Evolutionary conservation across 2,329 filamentous ascomycete genomes (phyloP), one percentile per base, ranked within the genome.

Genomic region (Fusarium citri): DNA sequence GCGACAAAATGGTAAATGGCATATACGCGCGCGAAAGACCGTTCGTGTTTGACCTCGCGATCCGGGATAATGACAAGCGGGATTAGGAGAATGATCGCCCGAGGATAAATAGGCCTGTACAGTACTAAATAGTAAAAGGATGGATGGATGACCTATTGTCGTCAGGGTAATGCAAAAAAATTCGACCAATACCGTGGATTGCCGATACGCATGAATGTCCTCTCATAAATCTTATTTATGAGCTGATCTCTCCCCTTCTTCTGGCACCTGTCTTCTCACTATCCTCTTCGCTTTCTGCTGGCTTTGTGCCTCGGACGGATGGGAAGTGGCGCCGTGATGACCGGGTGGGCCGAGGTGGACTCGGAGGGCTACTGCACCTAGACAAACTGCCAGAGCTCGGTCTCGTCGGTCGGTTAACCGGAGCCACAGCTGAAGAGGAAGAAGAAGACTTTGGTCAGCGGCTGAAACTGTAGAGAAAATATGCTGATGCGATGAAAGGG

Each of bases 291-390:
- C 68, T 68, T 68, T 64, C 41, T 64, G 59, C 64, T 68, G 55
- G 64, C 64, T 64, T 61, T 67, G 66, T 61, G 66, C 66, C 66
- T 69, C 66, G 66, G 66, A 51, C 66, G 53, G 66, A 69, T 66
- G 66, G 66, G 61, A 67, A 63, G 66, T 71, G 68, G 67, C 37
- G 58, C 68, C 63, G 62, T 66, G 54, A 55, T 62, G 62, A 63
- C 62, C 62, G 47, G 47, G 68, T 71, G 64, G 68, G 68, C 68
- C 68, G 68, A 71, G 68, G 68, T 71, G 68, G 68, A 56, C 68
- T 71, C 55, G 42, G 59, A 37, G 47, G 55, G 58, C 64, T 55
- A 68, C 63, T 54, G 47, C n/a, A 51, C 22, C 31, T 51, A 23
- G 20, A 26, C 28, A 64, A 64, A 46, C 50, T 57, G 63, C 50